Percentiles rank a stretch among this genome's conserved stretches.
Conservation (phyloP, 441 rosid species). For the Rhodomyrtus psidioides region DNA sequence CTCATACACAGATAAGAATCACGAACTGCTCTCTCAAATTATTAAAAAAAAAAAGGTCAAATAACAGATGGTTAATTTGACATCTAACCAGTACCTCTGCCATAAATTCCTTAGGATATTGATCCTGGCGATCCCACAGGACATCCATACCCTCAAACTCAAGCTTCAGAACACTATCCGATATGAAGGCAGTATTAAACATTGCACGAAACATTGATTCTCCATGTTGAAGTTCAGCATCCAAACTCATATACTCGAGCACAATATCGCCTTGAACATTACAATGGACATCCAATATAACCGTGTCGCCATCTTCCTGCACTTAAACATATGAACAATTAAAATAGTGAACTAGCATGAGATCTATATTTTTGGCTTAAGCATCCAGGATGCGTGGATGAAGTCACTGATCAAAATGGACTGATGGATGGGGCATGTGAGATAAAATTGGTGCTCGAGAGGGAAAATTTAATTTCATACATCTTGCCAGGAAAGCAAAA, state of each 20-base stretch:
- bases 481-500: not conserved
- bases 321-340: not conserved
- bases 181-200: too few species aligned
- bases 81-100: not conserved
- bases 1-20: not conserved
- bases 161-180: not conserved
- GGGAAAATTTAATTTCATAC: not conserved
- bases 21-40: not conserved
- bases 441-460: not conserved
- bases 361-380: not conserved
- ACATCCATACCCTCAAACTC: not conserved
- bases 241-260: not conserved
- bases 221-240: not conserved
- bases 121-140: not conserved
- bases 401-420: not conserved
- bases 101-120: not conserved
- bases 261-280: not conserved
- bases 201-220: not conserved
- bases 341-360: not conserved
- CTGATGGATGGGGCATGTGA: not conserved
- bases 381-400: not conserved
- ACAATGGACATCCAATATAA: not conserved
- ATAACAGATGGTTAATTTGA: not conserved
- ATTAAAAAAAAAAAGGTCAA: not conserved
- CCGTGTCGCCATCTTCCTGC: not conserved